Base-by-base conservation (phyloP, 257 asterid genomes). In the Solanum ossicruentum region DNA sequence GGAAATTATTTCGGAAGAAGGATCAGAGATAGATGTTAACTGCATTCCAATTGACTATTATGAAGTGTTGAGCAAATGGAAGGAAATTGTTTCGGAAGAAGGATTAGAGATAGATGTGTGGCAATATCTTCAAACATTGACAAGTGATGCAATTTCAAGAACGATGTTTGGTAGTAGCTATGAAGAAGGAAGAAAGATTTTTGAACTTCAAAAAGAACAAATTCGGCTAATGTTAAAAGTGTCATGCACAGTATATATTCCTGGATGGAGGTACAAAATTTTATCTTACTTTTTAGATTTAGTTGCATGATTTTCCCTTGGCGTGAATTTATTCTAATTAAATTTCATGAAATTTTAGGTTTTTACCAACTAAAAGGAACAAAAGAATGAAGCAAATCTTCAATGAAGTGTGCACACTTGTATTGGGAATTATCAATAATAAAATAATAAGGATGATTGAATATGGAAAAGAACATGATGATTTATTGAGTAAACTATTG, bases 91-190 rank as follows among this genome's bases (percentile, higher is more conserved):
- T 21, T 60, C 20, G 7, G 13, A 6, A 18, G 49, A 57, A 7
- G 79, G 65, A 39, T 41, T 57, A 17, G 88, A 85, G 80, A 18
- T 85, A 17, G 88, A 85, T 47, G 83, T 85, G 39, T 85, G 82
- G 78, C 83, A 85, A 52, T 70, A 85, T 70, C 32, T 85, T 17
- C 83, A 71, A 71, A 83, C 72, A 16, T 82, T 85, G 36, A 73
- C 83, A 12, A 85, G 88, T 57, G 88, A 85, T 36, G 83, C 88
- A 20, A 85, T 85, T 56, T 75, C 87, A 10, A 80, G 84, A 60
- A 80, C 71, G 10, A 56, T 56, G 4, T 81, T 81, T 81, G 84
- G 86, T 3, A 70, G 86, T 84, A 84, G 58, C 17, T 75, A 84
- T 21, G 86, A 73, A 43, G 83, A 84, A 56, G 83, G 83, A 16